Percentiles rank a stretch among this genome's conserved stretches.
phyloP scores from a whole-genome alignment of 176 grass and related monocot genomes.

The Cenchrus purpureus region DNA sequence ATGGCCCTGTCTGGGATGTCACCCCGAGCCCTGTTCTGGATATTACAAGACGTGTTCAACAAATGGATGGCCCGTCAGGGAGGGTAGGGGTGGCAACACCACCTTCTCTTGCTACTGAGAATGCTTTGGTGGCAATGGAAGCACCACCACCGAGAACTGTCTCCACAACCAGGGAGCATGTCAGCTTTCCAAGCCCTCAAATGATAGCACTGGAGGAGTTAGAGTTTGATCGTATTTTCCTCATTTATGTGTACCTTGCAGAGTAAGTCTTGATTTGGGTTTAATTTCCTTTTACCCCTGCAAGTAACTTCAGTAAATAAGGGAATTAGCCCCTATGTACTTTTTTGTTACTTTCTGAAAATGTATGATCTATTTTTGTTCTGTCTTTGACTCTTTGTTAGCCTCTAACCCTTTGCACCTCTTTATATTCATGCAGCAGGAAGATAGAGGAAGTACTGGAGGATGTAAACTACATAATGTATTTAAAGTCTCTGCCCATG shows the following conservation, averaged over 20 bases:
- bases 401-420: conserved; percentile 17
- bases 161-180: too few relatives aligned
- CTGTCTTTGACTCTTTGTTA: neutral
- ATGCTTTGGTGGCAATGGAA: neutral
- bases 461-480: conserved; percentile 42
- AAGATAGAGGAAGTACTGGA: conserved; percentile 61
- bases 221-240: conserved; percentile 61
- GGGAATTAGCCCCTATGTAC: too few relatives aligned
- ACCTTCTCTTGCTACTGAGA: neutral
- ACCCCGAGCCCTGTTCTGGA: conserved; percentile 23
- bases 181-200: conserved; percentile 15
- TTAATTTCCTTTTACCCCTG: too few relatives aligned
- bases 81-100: neutral
- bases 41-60: conserved; percentile 10
- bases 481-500: conserved; percentile 52
- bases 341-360: too few relatives aligned
- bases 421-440: conserved; percentile 56
- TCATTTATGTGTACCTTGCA: conserved; percentile 47
- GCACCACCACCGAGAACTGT: too few relatives aligned
- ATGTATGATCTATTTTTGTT: neutral
- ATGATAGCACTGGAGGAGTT: conserved; percentile 60
- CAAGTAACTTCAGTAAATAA: neutral
- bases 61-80: conserved; percentile 9
- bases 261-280: conserved; percentile 38
- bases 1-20: neutral